Base-by-base conservation (phyloP, 768 basidiomycete species). In the Auricularia heimuer region DNA sequence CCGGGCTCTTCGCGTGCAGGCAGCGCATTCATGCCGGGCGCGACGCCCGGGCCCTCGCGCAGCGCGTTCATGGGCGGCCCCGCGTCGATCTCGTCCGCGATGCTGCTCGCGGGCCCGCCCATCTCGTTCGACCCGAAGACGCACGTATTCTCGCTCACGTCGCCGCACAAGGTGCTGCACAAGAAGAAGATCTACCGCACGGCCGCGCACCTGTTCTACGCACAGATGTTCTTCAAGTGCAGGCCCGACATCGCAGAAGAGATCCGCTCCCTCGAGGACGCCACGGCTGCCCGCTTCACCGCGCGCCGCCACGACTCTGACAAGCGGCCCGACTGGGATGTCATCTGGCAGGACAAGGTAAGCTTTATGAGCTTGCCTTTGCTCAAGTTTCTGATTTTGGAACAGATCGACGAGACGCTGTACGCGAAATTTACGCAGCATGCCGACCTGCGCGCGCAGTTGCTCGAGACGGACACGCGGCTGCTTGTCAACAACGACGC, bases 161-260 rank as follows among this genome's bases (percentile, higher is more conserved):
- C 90, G 1, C 81, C 78, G 1, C 84, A 90, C 69, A 78, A 78
- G 3, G 80, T 93, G 24, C 64, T 84, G 63, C 86, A 84, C 72
- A 72, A 78, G 42, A 78, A 83, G 37, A 77, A 76, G 63, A 73
- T 74, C 51, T 93, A 86, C 68, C 88, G 88, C 1, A 87, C 84
- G 1, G 90, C 87, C 10, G 73, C 85, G 69, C 90, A 92, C 68
- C 78, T 92, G n/a, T 81, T 84, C 63, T 89, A 92, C 73, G 89
- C 89, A 7, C 76, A 88, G 70, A 88, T 88, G 72, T 92, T 85
- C 72, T 70, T 84, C 44, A 78, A 79, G 2, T 72, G 77, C 24
- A 76, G 77, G 2, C 83, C 82, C 0, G 80, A 82, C 0, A 68
- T 88, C 18, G 84, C 84, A 11, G 85, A 89, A 64, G 69, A 70